These are phyloP conservation scores for Penicillium sp. DNA, from an alignment of 2,329 filamentous ascomycete species.

Conservation along the genomic window DNA sequence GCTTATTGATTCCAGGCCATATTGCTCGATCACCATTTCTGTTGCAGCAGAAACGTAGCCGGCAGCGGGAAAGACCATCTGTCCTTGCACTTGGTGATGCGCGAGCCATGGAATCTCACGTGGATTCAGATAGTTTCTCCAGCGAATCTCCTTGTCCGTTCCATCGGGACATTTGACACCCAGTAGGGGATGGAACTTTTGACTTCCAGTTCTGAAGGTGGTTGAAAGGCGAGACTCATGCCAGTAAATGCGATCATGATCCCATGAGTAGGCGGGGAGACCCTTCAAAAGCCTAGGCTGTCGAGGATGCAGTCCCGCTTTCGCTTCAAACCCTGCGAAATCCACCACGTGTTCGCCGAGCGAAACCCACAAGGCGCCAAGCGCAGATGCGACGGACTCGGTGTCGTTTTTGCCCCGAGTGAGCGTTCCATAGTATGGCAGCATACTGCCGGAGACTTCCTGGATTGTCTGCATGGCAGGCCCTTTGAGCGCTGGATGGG, in stretches of 20 bases:
- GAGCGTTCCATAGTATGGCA: constrained; percentile 16
- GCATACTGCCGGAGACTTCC: constrained; percentile 12
- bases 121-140: constrained; percentile 29
- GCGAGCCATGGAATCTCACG: constrained; percentile 33
- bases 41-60: constrained; percentile 28
- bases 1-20: constrained; percentile 12
- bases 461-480: constrained; percentile 27
- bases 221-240: constrained; percentile 18
- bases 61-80: constrained; percentile 30
- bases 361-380: constrained; percentile 16
- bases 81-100: constrained; percentile 31
- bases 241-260: constrained; percentile 22
- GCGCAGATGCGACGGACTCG: constrained; percentile 12
- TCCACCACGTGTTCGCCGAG: constrained; percentile 16
- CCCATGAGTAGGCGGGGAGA: constrained; percentile 21
- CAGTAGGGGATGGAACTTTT: constrained; percentile 17
- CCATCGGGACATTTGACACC: constrained; percentile 19
- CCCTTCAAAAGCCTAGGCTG: constrained; percentile 10
- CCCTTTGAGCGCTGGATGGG: constrained; percentile 32
- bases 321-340: constrained; percentile 12
- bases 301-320: background rate
- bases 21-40: constrained; percentile 19
- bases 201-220: constrained; percentile 6
- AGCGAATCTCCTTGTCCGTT: constrained; percentile 21
- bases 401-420: constrained; percentile 12